Evolutionary conservation across 108 stramenopile species (phyloP), one percentile per base, ranked within the genome.

Genomic region (Nitzschia sp.): DNA sequence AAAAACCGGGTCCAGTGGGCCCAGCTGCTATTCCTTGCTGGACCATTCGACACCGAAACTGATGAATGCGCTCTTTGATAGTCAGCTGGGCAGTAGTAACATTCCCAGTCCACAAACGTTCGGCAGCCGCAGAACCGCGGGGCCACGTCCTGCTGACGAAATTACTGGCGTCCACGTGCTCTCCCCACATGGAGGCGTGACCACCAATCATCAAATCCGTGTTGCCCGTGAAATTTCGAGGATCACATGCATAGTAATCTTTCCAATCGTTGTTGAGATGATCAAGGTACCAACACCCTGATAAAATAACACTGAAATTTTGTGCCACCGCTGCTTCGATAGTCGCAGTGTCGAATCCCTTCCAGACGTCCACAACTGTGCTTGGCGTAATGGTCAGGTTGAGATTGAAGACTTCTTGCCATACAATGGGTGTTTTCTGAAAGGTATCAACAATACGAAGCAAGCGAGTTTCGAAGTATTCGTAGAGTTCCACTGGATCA

Each of bases 211-310:
- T 64, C 5, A 77, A 70, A 17, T 79, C 53, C 15, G 25, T 30
- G 17, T 68, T 41, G 3, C 76, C 74, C 0, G 64, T 77, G 48
- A 80, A 75, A 17, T 76, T 68, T 11, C 62, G 60, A 0, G 91
- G 88, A 46, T 85, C 75, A 41, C 75, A 66, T 5, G 54, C 35
- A 65, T 87, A 88, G 53, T 71, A 79, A 8, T 47, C 31, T 31
- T 79, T 19, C 81, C 85, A 88, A 22, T 70, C 46, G 11, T 63
- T 29, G 16, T 58, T 30, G 1, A 91, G 53, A 38, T 85, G 64
- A 59, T 92, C 90, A 16, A 92, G 53, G 45, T 92, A 92, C 90
- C 90, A 92, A n/a, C 66, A 69, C 2, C 71, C 82, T 3, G 76
- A 77, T 11, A 78, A 31, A 29, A 82, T 68, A 5, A 78, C 73